These are phyloP conservation scores for Orbilia brochopaga DNA, from an alignment of 2,329 filamentous ascomycete genomes.

Conservation along the genomic window DNA sequence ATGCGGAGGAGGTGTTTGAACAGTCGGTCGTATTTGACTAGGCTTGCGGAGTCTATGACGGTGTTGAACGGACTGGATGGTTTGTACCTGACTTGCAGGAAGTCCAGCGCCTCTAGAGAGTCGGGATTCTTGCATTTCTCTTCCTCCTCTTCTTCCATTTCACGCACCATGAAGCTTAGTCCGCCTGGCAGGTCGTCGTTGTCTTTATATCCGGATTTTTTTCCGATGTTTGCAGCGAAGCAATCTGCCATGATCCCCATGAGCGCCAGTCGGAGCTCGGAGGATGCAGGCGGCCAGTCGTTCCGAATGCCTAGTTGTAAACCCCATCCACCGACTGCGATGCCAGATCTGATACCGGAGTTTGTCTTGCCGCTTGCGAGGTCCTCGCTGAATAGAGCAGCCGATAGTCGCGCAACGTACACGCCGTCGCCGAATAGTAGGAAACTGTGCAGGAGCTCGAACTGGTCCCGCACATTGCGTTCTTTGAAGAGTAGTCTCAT, in stretches of 20 bases:
- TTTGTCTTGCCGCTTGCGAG: constrained; percentile 73
- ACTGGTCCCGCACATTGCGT: constrained; percentile 73
- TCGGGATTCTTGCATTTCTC: constrained; percentile 81
- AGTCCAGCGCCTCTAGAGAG: constrained; percentile 87
- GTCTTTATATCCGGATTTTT: constrained; percentile 47
- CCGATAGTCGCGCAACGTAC: constrained; percentile 78
- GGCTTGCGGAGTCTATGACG: constrained; percentile 72
- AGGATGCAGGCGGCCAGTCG: constrained; percentile 91
- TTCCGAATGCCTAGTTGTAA: constrained; percentile 79
- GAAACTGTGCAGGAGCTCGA: constrained; percentile 77
- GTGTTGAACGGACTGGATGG: constrained; percentile 73
- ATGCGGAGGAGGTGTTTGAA: constrained; percentile 81
- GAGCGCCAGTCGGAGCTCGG: constrained; percentile 84
- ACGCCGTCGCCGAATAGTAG: constrained; percentile 83
- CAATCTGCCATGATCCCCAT: constrained; percentile 84
- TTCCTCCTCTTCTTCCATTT: constrained; percentile 78
- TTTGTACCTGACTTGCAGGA: constrained; percentile 84
- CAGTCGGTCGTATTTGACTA: constrained; percentile 82
- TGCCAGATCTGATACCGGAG: constrained; percentile 63
- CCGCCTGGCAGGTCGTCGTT: constrained; percentile 67
- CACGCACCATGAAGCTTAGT: constrained; percentile 82
- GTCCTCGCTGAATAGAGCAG: constrained; percentile 83
- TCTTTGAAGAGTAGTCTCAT: constrained; percentile 76
- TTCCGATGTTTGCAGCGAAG: constrained; percentile 60
- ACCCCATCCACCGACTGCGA: constrained; percentile 66